phyloP scores from a whole-genome alignment of 208 protist species.

The Naegleria gruberi region DNA sequence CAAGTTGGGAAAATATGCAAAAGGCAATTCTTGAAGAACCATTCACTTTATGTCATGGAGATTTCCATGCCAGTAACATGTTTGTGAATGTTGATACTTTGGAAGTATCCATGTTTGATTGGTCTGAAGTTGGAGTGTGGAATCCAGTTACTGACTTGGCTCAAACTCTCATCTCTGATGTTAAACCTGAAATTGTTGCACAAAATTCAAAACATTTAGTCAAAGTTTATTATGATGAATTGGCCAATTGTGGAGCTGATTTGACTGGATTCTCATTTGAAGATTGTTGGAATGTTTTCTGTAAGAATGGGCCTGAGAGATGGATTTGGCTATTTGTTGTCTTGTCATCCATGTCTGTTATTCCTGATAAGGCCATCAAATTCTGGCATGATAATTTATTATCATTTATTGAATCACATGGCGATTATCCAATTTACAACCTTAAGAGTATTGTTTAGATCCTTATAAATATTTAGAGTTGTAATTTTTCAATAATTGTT shows the following conservation, averaged over 20 bases:
- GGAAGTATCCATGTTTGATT: conserved; percentile 30
- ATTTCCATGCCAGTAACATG: conserved; percentile 34
- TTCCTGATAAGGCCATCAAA: conserved; percentile 23
- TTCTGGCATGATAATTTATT: conserved; percentile 29
- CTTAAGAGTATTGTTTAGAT: conserved; percentile 20
- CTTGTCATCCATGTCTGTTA: background rate
- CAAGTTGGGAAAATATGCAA: conserved; percentile 30
- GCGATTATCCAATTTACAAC: conserved; percentile 14
- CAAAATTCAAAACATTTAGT: conserved; percentile 17
- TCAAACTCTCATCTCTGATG: conserved; percentile 34
- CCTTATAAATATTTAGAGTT: conserved; percentile 10
- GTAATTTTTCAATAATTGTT: no score
- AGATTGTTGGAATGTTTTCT: conserved; percentile 29
- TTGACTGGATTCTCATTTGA: conserved; percentile 20
- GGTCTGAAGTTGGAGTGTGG: conserved; percentile 35
- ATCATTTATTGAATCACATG: conserved; percentile 29
- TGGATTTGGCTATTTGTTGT: conserved; percentile 34
- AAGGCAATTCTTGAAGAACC: conserved; percentile 10
- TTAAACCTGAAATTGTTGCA: conserved; percentile 11
- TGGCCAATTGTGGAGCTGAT: conserved; percentile 3
- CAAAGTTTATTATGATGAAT: conserved; percentile 16
- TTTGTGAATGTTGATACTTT: conserved; percentile 19
- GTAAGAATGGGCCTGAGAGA: conserved; percentile 16
- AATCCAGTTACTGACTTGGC: conserved; percentile 28
- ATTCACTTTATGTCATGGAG: conserved; percentile 34